Conservation (phyloP, 495 filamentous ascomycete species). For the Trichoderma asperelloides region DNA sequence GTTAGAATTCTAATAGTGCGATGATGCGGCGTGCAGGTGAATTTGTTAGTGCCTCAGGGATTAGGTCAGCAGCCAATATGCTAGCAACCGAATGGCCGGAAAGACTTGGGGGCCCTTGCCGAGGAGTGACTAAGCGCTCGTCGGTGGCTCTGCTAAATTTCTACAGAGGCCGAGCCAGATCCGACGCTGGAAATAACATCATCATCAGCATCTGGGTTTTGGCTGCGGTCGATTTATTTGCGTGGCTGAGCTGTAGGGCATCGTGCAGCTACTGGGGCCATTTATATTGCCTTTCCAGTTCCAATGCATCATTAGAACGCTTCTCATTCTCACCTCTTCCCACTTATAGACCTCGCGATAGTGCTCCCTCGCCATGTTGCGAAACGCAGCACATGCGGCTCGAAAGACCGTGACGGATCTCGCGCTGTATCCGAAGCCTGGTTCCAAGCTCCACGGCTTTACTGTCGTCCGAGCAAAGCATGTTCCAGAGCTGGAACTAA, state of each 20-base stretch:
- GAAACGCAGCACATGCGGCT: slow-evolving; percentile 39
- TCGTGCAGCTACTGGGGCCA: neutral
- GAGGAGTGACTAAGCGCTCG: neutral
- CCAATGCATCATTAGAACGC: neutral
- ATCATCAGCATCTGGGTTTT: neutral
- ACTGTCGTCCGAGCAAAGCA: slow-evolving; percentile 79
- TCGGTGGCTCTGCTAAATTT: neutral
- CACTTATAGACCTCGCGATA: slow-evolving; percentile 4
- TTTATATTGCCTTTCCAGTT: neutral
- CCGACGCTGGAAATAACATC: neutral
- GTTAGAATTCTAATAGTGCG: slow-evolving; percentile 8
- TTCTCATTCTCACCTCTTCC: neutral
- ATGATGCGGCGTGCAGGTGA: slow-evolving; percentile 7
- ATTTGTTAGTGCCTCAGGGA: slow-evolving; percentile 8
- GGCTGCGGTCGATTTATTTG: neutral
- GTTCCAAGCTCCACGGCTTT: slow-evolving; percentile 86
- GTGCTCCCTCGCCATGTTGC: slow-evolving; percentile 34
- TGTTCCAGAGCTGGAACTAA: slow-evolving; percentile 87
- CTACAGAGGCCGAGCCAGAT: neutral
- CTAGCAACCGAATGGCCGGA: slow-evolving; percentile 3
- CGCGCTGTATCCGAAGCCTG: slow-evolving; percentile 60
- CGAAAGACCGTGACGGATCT: slow-evolving; percentile 64
- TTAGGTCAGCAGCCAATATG: slow-evolving; percentile 6
- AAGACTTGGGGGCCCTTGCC: slow-evolving; percentile 1
- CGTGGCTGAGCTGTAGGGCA: neutral